Conservation (phyloP, 305 asterid genomes). For the Fraxinus xanthoxyloides region DNA sequence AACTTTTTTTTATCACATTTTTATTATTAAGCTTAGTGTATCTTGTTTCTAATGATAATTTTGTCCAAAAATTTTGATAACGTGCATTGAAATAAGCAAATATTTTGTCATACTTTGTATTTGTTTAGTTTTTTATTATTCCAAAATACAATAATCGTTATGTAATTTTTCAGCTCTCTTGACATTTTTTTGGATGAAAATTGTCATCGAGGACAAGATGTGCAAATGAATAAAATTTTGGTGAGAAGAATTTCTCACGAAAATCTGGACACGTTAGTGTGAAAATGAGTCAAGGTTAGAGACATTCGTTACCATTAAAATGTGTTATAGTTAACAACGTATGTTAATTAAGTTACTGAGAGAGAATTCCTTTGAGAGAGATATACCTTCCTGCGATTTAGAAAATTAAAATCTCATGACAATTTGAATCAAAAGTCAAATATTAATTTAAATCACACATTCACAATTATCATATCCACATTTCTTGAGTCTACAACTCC, state of each 20-base stretch:
- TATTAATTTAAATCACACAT: not conserved
- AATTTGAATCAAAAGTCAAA: not conserved
- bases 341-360: not conserved
- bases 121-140: too few species aligned
- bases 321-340: not conserved
- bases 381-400: too few species aligned
- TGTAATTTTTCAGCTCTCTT: not conserved
- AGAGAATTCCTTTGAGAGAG: not conserved
- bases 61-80: not conserved
- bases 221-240: not conserved
- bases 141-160: not conserved
- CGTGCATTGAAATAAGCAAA: too few species aligned
- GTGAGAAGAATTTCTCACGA: not conserved
- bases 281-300: not conserved
- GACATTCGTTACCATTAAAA: too few species aligned
- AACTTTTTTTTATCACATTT: too few species aligned
- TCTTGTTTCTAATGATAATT: not conserved
- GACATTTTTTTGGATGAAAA: not conserved
- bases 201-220: not conserved
- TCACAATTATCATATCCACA: not conserved
- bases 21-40: too few species aligned
- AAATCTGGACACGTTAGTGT: not conserved
- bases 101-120: not conserved
- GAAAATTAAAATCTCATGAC: not conserved
- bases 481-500: not conserved